phyloP scores from a whole-genome alignment of 1,284 basidiomycete genomes.

The Calocybe gambosa region DNA sequence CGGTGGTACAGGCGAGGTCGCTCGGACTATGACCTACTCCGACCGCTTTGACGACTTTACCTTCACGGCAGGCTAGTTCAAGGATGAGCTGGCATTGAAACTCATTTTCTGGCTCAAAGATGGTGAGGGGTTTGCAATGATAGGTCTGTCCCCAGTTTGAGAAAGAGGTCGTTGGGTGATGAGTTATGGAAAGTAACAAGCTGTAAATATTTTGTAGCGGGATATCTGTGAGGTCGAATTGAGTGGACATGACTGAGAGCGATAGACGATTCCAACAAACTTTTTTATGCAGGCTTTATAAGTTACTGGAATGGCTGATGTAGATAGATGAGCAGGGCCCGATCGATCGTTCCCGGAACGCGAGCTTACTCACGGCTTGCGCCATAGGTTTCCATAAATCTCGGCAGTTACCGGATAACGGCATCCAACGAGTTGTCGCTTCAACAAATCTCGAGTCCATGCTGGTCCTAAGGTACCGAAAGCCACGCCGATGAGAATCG shows the following conservation, averaged over 20 bases:
- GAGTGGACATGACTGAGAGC: slow-evolving; percentile 26
- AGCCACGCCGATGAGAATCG: slow-evolving; percentile 5
- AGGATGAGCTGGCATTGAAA: slow-evolving; percentile 75
- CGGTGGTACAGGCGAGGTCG: slow-evolving; percentile 84
- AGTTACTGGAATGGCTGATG: slow-evolving; percentile 14
- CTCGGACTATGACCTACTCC: slow-evolving; percentile 92
- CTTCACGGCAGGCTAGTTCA: slow-evolving; percentile 76
- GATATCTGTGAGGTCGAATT: slow-evolving; percentile 28
- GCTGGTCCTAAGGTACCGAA: slow-evolving; percentile 8
- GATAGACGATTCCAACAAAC: slow-evolving; percentile 19
- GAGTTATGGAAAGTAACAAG: slow-evolving; percentile 46
- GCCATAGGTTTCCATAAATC: slow-evolving; percentile 18
- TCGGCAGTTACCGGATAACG: slow-evolving; percentile 23
- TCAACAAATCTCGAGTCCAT: slow-evolving; percentile 12
- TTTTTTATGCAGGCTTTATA: slow-evolving; percentile 24
- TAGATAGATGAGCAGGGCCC: slow-evolving; percentile 16
- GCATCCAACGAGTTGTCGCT: neutral
- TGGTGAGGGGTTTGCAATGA: slow-evolving; percentile 53
- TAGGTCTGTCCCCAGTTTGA: slow-evolving; percentile 71
- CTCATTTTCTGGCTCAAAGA: slow-evolving; percentile 76
- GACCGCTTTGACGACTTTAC: slow-evolving; percentile 71
- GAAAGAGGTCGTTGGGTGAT: slow-evolving; percentile 47
- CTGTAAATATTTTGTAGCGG: slow-evolving; percentile 40
- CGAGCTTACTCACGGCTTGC: slow-evolving; percentile 10
- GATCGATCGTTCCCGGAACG: slow-evolving; percentile 19